A percentile compares a stretch with the other conserved stretches of the same genome.
These are phyloP conservation scores for Aegle marmelos DNA, from an alignment of 345 rosid genomes.

Conservation along the genomic window DNA sequence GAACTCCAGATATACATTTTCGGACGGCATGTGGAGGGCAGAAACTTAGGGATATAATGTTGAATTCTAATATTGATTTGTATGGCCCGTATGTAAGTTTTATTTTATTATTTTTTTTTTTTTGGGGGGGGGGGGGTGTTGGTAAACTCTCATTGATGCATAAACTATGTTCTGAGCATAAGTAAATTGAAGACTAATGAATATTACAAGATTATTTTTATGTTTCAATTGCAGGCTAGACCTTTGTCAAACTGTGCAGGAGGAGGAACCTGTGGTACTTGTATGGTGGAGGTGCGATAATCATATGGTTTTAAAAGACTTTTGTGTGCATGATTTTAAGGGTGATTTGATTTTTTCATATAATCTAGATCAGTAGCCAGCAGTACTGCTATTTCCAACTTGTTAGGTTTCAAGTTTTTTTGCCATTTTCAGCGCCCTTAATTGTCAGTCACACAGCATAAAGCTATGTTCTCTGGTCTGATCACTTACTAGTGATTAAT, in stretches of 20 bases:
- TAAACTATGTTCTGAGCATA: neutral
- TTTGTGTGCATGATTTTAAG: neutral
- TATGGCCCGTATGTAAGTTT: conserved; percentile 87
- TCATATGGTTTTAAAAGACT: neutral
- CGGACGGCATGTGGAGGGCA: conserved; percentile 73
- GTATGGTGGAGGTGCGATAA: conserved; percentile 79
- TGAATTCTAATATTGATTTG: conserved; percentile 72
- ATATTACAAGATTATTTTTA: neutral
- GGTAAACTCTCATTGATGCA: neutral
- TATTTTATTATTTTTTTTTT: too few relatives aligned
- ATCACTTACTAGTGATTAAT: neutral
- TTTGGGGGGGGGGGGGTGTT: too few relatives aligned
- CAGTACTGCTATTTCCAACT: neutral
- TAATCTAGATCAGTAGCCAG: neutral
- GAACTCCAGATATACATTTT: conserved; percentile 81
- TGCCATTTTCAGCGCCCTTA: neutral
- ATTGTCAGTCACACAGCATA: neutral
- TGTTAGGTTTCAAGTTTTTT: neutral
- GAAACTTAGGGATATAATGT: conserved; percentile 89
- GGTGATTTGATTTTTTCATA: too few relatives aligned
- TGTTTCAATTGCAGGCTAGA: conserved; percentile 42
- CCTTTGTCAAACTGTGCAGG: conserved; percentile 83
- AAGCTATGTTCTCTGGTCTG: neutral
- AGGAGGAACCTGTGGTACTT: conserved; percentile 88
- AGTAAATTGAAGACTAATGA: too few relatives aligned